Percentiles rank a stretch among this genome's conserved stretches.
These are phyloP conservation scores for Astragalus membranaceus DNA, from an alignment of 306 rosid species.

Conservation along the genomic window DNA sequence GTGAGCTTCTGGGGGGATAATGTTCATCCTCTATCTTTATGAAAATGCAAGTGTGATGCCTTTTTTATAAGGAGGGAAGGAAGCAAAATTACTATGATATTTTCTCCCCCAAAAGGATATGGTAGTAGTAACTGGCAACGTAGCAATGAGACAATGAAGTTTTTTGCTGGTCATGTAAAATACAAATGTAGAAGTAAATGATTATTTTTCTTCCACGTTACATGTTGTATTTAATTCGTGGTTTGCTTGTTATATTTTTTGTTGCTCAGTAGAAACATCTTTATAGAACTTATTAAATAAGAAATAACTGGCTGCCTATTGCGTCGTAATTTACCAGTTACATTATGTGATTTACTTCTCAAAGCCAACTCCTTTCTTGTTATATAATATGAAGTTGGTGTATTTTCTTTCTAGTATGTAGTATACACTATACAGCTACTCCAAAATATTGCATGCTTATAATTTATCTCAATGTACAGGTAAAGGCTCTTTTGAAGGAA, in stretches of 20 bases:
- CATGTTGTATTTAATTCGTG: not conserved
- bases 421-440: no score
- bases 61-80: no score
- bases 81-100: no score
- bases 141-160: not conserved
- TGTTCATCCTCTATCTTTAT: no score
- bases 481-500: constrained; percentile 77
- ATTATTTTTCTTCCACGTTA: not conserved
- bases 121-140: not conserved
- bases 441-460: not conserved
- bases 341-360: not conserved
- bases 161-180: not conserved
- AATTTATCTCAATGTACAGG: constrained; percentile 37
- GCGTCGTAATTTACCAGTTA: not conserved
- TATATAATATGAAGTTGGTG: not conserved
- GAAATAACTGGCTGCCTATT: not conserved
- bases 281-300: not conserved
- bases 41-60: no score
- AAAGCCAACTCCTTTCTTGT: not conserved
- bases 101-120: no score
- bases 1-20: no score
- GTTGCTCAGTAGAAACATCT: no score
- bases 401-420: not conserved
- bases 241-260: not conserved
- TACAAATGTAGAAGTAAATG: not conserved